Conservation (phyloP, 495 filamentous ascomycete genomes). For the Xylaria longipes region DNA sequence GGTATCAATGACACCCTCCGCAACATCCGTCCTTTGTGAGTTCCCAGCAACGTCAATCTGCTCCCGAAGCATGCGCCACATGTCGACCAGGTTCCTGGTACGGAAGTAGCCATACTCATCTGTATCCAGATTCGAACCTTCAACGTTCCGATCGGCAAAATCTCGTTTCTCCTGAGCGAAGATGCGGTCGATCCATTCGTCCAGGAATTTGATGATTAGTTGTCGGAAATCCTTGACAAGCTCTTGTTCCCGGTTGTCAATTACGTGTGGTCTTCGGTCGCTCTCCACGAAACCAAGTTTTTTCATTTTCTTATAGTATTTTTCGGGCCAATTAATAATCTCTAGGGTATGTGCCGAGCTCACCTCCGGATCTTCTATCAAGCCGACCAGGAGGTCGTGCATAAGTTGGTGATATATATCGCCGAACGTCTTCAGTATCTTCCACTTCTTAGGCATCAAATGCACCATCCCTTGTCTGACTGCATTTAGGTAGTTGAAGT, state of each 20-base stretch:
- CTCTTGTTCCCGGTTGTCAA: constrained; percentile 87
- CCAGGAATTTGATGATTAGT: constrained; percentile 91
- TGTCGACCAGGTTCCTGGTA: constrained; percentile 85
- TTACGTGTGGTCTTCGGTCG: constrained; percentile 78
- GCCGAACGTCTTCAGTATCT: constrained; percentile 87
- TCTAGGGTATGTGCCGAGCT: constrained; percentile 80
- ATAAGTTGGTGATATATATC: constrained; percentile 91
- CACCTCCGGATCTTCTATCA: constrained; percentile 81
- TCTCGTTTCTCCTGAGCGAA: constrained; percentile 77
- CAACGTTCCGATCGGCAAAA: constrained; percentile 76
- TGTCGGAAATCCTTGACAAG: constrained; percentile 91
- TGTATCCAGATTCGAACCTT: constrained; percentile 75
- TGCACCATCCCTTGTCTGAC: constrained; percentile 88
- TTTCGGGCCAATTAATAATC: constrained; percentile 93
- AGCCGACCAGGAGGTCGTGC: constrained; percentile 85
- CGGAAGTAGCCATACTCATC: constrained; percentile 88
- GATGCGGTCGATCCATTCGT: constrained; percentile 97
- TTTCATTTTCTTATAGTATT: constrained; percentile 94
- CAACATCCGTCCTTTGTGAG: constrained; percentile 82
- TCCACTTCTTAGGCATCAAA: constrained; percentile 97
- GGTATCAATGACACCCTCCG: constrained; percentile 90
- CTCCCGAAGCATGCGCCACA: constrained; percentile 97
- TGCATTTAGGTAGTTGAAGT: constrained; percentile 93
- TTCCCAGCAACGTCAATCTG: constrained; percentile 82
- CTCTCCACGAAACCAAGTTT: constrained; percentile 79